Evolutionary conservation across 2,329 filamentous ascomycete species (phyloP), one percentile per base, ranked within the genome.

Genomic region (Exophiala dermatitidis): DNA sequence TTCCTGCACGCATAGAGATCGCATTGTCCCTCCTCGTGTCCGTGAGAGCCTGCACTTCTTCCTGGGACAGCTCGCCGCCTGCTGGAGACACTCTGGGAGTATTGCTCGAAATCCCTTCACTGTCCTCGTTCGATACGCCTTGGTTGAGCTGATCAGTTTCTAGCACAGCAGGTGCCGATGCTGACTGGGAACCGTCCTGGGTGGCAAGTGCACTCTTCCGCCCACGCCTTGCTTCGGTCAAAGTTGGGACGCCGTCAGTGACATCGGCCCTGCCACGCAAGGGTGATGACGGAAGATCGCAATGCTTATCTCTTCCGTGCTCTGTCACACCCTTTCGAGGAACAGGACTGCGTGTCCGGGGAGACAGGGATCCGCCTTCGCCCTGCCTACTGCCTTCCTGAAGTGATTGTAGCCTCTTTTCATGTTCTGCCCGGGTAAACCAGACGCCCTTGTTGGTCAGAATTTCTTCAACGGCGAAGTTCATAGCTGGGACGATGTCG

Each of bases 381-480:
- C 53, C 44, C 30, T 44, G 46, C 5, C 64, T 38, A 63, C 69
- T 52, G 61, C 68, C 51, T 66, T 66, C 30, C 70, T 65, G n/a
- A 69, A 65, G 9, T 71, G 72, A 43, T 70, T 77, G 36, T 76
- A 50, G 44, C 47, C 58, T 73, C 65, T 83, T 81, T 61, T 86
- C 84, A 46, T 83, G 75, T 36, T 79, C 75, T 40, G 91, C 80
- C 59, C 79, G 82, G 45, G 72, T 72, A 62, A 88, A 80, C 78
- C 94, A 97, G 4, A 84, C 76, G 2, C 72, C 71, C 68, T 85
- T 87, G 69, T 97, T 97, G 53, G 73, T 73, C 47, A 86, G 77
- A 28, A 97, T 83, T 69, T 95, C 89, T 29, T 86, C 81, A 8
- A 94, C 84, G 8, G 85, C 88, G 69, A 94, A 96, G 47, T 77